Evolutionary conservation across 257 asterid species (phyloP).

Genomic region (Capsicum pubescens): DNA sequence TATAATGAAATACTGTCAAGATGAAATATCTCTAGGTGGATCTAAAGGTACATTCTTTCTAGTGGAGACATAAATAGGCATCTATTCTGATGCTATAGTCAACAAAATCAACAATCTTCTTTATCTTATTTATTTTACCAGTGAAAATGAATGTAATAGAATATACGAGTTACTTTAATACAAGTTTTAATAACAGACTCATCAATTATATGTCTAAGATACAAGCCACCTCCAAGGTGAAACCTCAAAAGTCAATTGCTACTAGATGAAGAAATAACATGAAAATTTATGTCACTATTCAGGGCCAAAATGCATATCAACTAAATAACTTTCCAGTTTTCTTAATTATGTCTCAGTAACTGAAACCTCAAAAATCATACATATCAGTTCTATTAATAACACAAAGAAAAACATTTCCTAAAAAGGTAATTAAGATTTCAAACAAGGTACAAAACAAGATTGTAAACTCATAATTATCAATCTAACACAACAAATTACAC

Average conservation of each 20-base stretch:
- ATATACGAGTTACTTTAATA: background rate
- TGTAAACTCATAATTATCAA: constrained; percentile 7
- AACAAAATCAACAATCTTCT: background rate
- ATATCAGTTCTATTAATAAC: background rate
- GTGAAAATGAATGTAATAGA: constrained; percentile 1
- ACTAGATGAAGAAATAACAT: background rate
- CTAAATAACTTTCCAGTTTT: background rate
- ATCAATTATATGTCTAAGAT: background rate
- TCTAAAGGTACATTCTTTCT: background rate
- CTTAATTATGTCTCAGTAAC: background rate
- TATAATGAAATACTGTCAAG: too few relatives aligned
- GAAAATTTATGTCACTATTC: background rate
- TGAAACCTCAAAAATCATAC: background rate
- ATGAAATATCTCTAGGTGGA: too few relatives aligned
- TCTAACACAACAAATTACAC: background rate
- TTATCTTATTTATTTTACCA: background rate
- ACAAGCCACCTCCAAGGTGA: background rate
- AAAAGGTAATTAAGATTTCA: too few relatives aligned
- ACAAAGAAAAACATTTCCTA: too few relatives aligned
- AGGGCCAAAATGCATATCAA: background rate
- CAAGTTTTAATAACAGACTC: background rate
- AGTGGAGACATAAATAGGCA: background rate
- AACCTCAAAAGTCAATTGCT: background rate
- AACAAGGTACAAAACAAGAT: background rate
- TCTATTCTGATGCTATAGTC: background rate